Conservation (phyloP, 345 rosid genomes). For the Salix brachista region DNA sequence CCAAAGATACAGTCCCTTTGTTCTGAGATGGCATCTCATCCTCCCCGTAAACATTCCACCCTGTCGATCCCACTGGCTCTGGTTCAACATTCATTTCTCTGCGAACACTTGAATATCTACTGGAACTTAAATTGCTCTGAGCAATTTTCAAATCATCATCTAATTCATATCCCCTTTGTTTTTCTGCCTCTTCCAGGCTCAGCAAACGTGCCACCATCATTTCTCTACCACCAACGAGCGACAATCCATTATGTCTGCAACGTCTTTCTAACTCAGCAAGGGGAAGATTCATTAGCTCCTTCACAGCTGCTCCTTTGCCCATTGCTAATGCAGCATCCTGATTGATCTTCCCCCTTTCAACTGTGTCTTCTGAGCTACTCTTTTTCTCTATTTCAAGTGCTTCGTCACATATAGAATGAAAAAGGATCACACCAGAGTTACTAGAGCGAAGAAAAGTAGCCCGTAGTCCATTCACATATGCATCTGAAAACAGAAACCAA, state of each 20-base stretch:
- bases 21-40: slow-evolving; percentile 40
- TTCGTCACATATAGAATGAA: slow-evolving; percentile 86
- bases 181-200: slow-evolving; percentile 93
- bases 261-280: slow-evolving; percentile 91
- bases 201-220: slow-evolving; percentile 91
- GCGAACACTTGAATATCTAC: slow-evolving; percentile 43
- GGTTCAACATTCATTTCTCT: slow-evolving; percentile 49
- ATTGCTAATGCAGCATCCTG: slow-evolving; percentile 94
- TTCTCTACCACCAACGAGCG: slow-evolving; percentile 96
- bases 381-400: slow-evolving; percentile 82
- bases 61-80: slow-evolving; percentile 42
- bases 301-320: slow-evolving; percentile 88
- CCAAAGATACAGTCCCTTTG: slow-evolving; percentile 38
- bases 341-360: slow-evolving; percentile 44
- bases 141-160: slow-evolving; percentile 65
- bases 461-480: slow-evolving; percentile 88
- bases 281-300: slow-evolving; percentile 87
- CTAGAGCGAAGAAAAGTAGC: slow-evolving; percentile 91
- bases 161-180: slow-evolving; percentile 73
- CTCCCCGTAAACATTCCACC: slow-evolving; percentile 43
- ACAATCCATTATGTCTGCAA: slow-evolving; percentile 94
- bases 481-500: slow-evolving; percentile 99
- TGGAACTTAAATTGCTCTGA: slow-evolving; percentile 49
- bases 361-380: slow-evolving; percentile 37
- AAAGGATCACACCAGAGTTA: slow-evolving; percentile 74